These are phyloP conservation scores for Kodamaea neixiangensis DNA, from an alignment of 805 yeast genomes.

Conservation along the genomic window DNA sequence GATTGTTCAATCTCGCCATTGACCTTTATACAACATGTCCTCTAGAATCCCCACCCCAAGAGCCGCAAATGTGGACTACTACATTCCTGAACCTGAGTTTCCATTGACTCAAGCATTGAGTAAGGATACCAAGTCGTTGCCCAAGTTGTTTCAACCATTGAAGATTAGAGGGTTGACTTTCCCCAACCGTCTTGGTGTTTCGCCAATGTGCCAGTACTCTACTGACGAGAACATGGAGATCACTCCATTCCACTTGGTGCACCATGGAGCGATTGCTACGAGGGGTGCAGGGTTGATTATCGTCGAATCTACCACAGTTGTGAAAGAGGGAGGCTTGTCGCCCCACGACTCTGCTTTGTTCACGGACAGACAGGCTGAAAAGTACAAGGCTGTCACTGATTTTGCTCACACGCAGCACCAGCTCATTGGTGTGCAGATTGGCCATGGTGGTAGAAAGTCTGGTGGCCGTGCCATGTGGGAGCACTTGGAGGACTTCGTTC, in stretches of 20 bases:
- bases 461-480: conserved; percentile 31
- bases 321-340: conserved; percentile 45
- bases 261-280: conserved; percentile 48
- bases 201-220: conserved; percentile 60
- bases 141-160: conserved; percentile 48
- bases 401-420: conserved; percentile 47
- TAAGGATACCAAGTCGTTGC: conserved; percentile 18
- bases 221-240: conserved; percentile 40
- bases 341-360: conserved; percentile 51
- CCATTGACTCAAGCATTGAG: not conserved
- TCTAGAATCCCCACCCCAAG: conserved; percentile 3
- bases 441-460: conserved; percentile 56
- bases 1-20: not conserved
- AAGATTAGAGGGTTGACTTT: conserved; percentile 41
- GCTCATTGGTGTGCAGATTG: conserved; percentile 53
- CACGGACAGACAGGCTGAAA: conserved; percentile 49
- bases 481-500: conserved; percentile 31
- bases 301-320: conserved; percentile 48
- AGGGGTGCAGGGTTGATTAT: conserved; percentile 53
- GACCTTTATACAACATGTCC: not conserved
- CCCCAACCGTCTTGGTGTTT: conserved; percentile 54
- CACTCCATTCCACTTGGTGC: conserved; percentile 49
- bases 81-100: conserved; percentile 9
- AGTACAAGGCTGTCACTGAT: conserved; percentile 43
- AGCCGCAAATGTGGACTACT: conserved; percentile 1